Conservation (phyloP, 2,329 filamentous ascomycete species). For the Colletotrichum tamarilloi region DNA sequence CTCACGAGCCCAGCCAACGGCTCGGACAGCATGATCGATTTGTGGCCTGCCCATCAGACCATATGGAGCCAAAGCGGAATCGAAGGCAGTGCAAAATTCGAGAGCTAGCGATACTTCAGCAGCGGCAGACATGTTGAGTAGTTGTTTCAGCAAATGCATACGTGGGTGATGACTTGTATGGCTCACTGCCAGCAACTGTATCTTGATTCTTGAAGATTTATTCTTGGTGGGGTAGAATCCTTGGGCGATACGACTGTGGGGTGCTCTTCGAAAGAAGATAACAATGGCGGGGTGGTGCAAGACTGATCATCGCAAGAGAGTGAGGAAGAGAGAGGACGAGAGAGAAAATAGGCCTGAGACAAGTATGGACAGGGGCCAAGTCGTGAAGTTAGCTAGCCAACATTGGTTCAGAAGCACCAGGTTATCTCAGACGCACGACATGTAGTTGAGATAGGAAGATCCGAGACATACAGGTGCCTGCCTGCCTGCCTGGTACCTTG, state of each 20-base stretch:
- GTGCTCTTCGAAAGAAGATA: neutral
- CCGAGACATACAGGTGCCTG: neutral
- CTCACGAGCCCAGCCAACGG: neutral
- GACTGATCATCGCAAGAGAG: neutral
- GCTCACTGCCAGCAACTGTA: neutral
- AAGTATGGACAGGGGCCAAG: neutral
- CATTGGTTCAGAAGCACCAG: neutral
- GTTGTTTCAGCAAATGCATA: constrained; percentile 13
- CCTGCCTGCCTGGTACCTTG: neutral
- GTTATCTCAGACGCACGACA: neutral
- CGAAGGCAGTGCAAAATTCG: neutral
- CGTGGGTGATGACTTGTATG: neutral
- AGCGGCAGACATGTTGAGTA: constrained; percentile 4
- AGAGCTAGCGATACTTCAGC: neutral
- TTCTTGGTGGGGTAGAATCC: neutral
- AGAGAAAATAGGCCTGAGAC: neutral
- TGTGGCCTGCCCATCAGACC: neutral
- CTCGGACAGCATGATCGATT: neutral
- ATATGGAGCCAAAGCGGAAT: neutral
- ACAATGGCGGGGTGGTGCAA: neutral
- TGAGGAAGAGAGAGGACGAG: neutral
- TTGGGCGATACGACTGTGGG: neutral
- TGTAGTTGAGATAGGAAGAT: constrained; percentile 11
- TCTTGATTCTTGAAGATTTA: neutral
- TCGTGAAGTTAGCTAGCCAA: neutral